These are phyloP conservation scores for Pseudogymnoascus sp. DNA, from an alignment of 2,329 filamentous ascomycete genomes.

Conservation along the genomic window DNA sequence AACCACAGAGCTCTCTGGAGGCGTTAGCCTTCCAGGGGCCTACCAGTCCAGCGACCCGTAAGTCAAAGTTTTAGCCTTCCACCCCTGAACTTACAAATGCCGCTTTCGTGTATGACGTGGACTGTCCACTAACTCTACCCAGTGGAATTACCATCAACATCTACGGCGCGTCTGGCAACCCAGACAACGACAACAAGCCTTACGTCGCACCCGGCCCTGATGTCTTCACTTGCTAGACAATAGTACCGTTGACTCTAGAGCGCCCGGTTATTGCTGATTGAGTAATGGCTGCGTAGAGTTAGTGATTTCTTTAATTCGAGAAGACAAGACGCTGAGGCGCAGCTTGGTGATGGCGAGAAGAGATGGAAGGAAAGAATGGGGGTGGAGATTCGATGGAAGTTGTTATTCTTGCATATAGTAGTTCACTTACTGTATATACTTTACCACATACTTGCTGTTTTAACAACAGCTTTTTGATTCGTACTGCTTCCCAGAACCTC, in stretches of 20 bases:
- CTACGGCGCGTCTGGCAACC: slow-evolving; percentile 31
- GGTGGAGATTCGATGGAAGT: not conserved
- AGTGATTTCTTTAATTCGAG: not conserved
- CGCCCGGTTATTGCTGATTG: not conserved
- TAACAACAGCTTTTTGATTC: not conserved
- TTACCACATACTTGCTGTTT: not conserved
- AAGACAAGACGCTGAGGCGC: not conserved
- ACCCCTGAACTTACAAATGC: not conserved
- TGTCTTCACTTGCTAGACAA: slow-evolving; percentile 24
- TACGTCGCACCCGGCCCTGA: slow-evolving; percentile 37
- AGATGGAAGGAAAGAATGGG: not conserved
- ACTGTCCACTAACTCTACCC: slow-evolving; percentile 20
- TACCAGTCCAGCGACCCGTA: slow-evolving; percentile 41
- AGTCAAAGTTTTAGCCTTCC: slow-evolving; percentile 22
- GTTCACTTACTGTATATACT: slow-evolving; percentile 8
- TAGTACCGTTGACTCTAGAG: not conserved
- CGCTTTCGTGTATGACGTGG: not conserved
- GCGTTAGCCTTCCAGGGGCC: slow-evolving; percentile 40
- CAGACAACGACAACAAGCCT: slow-evolving; percentile 33
- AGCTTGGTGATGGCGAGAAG: not conserved
- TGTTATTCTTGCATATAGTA: slow-evolving; percentile 9
- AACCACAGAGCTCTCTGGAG: slow-evolving; percentile 33
- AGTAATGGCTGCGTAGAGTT: not conserved
- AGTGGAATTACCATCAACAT: slow-evolving; percentile 30
- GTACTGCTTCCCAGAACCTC: not conserved